Evolutionary conservation across 768 basidiomycete species (phyloP).

Genomic region (Gymnopilus dilepis): DNA sequence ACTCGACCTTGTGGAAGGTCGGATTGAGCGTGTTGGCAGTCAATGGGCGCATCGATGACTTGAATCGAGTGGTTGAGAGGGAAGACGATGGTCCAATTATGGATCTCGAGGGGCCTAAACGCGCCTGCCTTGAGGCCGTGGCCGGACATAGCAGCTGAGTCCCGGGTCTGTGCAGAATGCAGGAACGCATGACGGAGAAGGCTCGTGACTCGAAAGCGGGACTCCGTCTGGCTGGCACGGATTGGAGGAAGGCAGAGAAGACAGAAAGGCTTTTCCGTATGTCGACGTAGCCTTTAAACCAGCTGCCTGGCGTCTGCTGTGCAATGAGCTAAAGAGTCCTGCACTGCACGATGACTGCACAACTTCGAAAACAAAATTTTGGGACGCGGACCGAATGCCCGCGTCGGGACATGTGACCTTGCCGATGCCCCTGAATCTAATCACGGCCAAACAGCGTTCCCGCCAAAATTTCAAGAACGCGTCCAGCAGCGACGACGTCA

Average conservation of each 20-base stretch:
- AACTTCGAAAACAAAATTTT: not conserved
- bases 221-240: not conserved
- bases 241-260: not conserved
- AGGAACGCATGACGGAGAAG: not conserved
- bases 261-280: not conserved
- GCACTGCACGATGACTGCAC: not conserved
- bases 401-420: not conserved
- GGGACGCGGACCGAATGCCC: not conserved
- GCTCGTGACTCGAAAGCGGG: not conserved
- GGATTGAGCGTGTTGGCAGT: constrained; percentile 81
- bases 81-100: constrained; percentile 18
- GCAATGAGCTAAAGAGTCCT: not conserved
- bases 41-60: constrained; percentile 57
- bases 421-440: constrained; percentile 3
- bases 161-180: constrained; percentile 4
- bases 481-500: not conserved
- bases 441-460: constrained; percentile 22
- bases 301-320: constrained; percentile 8
- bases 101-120: constrained; percentile 21
- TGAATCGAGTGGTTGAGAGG: constrained; percentile 16
- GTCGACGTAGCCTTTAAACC: not conserved
- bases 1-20: constrained; percentile 84
- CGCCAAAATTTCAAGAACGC: constrained; percentile 2
- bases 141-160: constrained; percentile 17
- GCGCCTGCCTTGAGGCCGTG: constrained; percentile 19